Evolutionary conservation across 179 eudicot genomes (phyloP).

Genomic region (Sideroxylon spinosum): DNA sequence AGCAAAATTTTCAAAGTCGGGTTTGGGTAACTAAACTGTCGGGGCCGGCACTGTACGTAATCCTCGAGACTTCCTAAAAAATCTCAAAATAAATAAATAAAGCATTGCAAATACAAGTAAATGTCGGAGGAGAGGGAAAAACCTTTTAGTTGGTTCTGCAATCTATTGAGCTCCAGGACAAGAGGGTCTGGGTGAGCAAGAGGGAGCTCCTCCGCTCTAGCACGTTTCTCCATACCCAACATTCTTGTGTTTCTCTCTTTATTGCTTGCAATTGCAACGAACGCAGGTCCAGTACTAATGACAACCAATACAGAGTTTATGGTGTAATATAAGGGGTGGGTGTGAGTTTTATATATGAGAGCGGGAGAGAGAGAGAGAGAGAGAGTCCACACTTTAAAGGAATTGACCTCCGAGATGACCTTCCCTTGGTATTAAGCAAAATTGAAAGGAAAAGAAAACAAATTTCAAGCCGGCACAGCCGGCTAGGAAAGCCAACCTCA

Average conservation of each 20-base stretch:
- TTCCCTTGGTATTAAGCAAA: slow-evolving; percentile 29
- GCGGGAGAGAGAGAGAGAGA: slow-evolving; percentile 8
- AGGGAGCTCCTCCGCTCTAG: slow-evolving; percentile 21
- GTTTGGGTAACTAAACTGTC: too few species aligned
- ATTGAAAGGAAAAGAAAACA: slow-evolving; percentile 18
- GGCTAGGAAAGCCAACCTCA: slow-evolving; percentile 4
- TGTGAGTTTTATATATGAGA: slow-evolving; percentile 7
- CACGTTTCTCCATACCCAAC: slow-evolving; percentile 33
- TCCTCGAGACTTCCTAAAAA: too few species aligned
- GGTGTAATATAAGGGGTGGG: slow-evolving; percentile 20
- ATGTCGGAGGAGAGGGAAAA: slow-evolving; percentile 1
- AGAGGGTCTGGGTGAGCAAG: slow-evolving; percentile 58
- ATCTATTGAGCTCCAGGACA: slow-evolving; percentile 59
- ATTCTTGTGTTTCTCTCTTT: slow-evolving; percentile 13
- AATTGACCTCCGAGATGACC: slow-evolving; percentile 42
- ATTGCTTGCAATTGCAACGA: slow-evolving; percentile 9
- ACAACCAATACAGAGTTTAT: slow-evolving; percentile 14
- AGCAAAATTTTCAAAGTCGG: too few species aligned
- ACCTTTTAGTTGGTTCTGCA: slow-evolving; percentile 87
- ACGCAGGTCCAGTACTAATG: background rate
- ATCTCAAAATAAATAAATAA: too few species aligned
- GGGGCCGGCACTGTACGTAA: too few species aligned
- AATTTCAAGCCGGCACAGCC: slow-evolving; percentile 26
- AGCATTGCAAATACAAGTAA: background rate
- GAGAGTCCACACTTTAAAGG: slow-evolving; percentile 39